These are phyloP conservation scores for Cryptococcus sp. DNA, from an alignment of 1,284 basidiomycete genomes.

Conservation along the genomic window DNA sequence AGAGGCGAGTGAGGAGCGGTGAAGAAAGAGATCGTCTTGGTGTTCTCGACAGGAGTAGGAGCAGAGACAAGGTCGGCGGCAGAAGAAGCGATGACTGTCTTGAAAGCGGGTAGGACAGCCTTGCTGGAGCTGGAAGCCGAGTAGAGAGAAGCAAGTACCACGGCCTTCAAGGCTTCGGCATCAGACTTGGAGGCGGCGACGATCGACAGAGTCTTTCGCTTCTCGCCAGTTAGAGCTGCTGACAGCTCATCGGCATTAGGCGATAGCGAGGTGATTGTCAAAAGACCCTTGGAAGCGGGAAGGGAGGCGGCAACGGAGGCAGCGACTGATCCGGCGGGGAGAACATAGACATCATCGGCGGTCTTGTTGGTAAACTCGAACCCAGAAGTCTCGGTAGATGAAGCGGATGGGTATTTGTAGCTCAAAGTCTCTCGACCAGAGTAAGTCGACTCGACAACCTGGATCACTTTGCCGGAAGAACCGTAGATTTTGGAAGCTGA, in stretches of 20 bases:
- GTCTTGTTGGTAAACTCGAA: constrained; percentile 23
- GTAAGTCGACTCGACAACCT: constrained; percentile 46
- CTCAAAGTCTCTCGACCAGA: constrained; percentile 37
- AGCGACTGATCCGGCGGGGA: constrained; percentile 34
- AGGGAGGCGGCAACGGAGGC: constrained; percentile 15
- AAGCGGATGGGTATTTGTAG: constrained; percentile 36
- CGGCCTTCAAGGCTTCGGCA: constrained; percentile 39
- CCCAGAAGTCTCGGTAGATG: constrained; percentile 21
- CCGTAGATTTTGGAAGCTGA: constrained; percentile 53
- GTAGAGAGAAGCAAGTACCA: constrained; percentile 41
- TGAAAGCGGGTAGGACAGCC: constrained; percentile 40
- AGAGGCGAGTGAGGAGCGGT: constrained; percentile 41
- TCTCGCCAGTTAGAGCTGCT: constrained; percentile 25
- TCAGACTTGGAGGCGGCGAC: constrained; percentile 35
- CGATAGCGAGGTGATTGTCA: constrained; percentile 38
- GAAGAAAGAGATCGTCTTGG: constrained; percentile 50
- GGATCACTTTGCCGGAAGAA: constrained; percentile 31
- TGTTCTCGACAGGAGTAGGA: constrained; percentile 20
- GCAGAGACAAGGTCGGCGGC: constrained; percentile 12
- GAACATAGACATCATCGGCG: constrained; percentile 31
- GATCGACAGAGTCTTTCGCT: constrained; percentile 34
- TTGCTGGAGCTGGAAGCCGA: constrained; percentile 40
- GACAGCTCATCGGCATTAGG: constrained; percentile 32
- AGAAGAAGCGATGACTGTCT: constrained; percentile 30
- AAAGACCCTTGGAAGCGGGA: constrained; percentile 20